Evolutionary conservation across 148 eudicot species (phyloP).

Genomic region (Hydrangea macrophylla): DNA sequence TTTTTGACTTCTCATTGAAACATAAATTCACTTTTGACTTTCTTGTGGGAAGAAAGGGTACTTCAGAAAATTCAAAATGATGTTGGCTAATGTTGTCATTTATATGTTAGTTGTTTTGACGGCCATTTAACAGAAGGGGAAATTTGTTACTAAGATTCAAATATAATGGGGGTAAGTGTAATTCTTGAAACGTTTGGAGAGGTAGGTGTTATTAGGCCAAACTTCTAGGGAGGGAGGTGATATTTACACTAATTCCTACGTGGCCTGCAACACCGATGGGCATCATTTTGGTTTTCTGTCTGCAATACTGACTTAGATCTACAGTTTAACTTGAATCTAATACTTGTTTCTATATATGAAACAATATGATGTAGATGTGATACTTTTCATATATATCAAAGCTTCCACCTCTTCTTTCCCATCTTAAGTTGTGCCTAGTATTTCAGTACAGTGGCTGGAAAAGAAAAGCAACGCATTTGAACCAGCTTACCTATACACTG

Average conservation of each 20-base stretch:
- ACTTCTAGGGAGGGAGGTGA: too few relatives aligned
- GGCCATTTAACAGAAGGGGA: too few relatives aligned
- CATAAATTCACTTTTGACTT: too few relatives aligned
- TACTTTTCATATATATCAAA: background rate
- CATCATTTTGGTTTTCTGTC: background rate
- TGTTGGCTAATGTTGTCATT: background rate
- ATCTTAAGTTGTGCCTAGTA: conserved; percentile 28
- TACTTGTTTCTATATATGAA: too few relatives aligned
- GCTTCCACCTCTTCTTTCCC: conserved; percentile 11
- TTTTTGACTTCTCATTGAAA: too few relatives aligned
- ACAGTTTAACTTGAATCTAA: too few relatives aligned
- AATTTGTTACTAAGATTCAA: too few relatives aligned
- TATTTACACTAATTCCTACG: background rate
- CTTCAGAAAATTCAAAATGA: too few relatives aligned
- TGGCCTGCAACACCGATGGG: background rate
- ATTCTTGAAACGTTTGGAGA: background rate
- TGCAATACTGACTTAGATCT: too few relatives aligned
- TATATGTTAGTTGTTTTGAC: background rate
- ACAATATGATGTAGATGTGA: background rate
- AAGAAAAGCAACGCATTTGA: conserved; percentile 82
- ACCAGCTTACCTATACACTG: conserved; percentile 84
- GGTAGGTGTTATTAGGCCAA: too few relatives aligned
- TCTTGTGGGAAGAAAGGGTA: too few relatives aligned
- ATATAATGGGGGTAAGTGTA: background rate
- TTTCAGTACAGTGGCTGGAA: conserved; percentile 95